Conservation (phyloP, 495 filamentous ascomycete genomes). For the Xylaria bambusicola region DNA sequence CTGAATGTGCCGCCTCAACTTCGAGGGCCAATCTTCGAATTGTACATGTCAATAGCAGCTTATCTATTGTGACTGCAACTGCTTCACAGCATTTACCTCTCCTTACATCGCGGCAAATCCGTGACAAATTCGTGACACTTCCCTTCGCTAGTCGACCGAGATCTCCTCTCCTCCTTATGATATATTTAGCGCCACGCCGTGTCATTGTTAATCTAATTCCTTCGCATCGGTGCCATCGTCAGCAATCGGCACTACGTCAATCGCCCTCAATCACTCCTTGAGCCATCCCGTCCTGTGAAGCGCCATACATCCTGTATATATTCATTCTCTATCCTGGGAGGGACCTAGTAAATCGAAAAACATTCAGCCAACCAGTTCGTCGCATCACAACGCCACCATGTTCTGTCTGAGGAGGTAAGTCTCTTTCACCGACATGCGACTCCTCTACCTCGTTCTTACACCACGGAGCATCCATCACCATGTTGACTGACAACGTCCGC, state of each 20-base stretch:
- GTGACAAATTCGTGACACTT: not conserved
- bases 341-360: not conserved
- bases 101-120: slow-evolving; percentile 3
- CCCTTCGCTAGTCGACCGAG: not conserved
- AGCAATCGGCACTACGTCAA: slow-evolving; percentile 1
- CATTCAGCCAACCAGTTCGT: not conserved
- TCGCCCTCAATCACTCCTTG: not conserved
- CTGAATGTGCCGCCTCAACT: too few species aligned
- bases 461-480: slow-evolving; percentile 1
- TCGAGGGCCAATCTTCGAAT: too few species aligned
- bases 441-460: not conserved
- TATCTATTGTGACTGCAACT: not conserved
- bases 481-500: slow-evolving; percentile 12
- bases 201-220: not conserved
- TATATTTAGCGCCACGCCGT: too few species aligned
- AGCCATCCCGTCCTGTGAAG: not conserved
- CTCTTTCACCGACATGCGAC: not conserved
- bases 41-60: too few species aligned
- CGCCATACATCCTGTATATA: not conserved
- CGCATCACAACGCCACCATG: slow-evolving; percentile 49
- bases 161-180: too few species aligned
- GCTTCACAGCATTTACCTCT: not conserved
- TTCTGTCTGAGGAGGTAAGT: slow-evolving; percentile 81
- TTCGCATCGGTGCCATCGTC: not conserved
- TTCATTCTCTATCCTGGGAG: not conserved